Conservation (phyloP, 179 eudicot genomes). For the Spergularia azorica region DNA sequence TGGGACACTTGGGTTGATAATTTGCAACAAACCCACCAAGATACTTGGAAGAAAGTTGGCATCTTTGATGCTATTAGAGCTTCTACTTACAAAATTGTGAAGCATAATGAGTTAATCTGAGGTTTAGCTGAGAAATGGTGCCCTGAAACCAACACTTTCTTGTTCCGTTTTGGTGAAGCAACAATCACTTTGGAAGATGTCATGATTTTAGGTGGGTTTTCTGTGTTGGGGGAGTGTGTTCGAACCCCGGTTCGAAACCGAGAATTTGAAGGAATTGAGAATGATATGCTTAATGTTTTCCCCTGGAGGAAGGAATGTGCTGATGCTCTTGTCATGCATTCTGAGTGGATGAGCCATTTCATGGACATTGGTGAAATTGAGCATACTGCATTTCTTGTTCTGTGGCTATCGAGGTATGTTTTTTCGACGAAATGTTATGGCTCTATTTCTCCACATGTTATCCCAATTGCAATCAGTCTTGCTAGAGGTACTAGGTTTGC, state of each 20-base stretch:
- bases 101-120: slow-evolving; percentile 22
- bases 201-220: slow-evolving; percentile 33
- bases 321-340: not conserved
- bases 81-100: slow-evolving; percentile 17
- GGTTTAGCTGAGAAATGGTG: slow-evolving; percentile 35
- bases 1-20: slow-evolving; percentile 30
- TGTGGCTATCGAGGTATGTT: slow-evolving; percentile 49
- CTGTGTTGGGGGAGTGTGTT: slow-evolving; percentile 28
- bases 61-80: slow-evolving; percentile 32
- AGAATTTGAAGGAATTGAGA: not conserved
- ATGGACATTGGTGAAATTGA: slow-evolving; percentile 32
- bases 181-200: slow-evolving; percentile 41
- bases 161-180: slow-evolving; percentile 41
- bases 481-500: slow-evolving; percentile 38
- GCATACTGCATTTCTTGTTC: slow-evolving; percentile 41
- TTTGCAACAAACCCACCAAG: slow-evolving; percentile 5
- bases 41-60: slow-evolving; percentile 27
- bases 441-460: slow-evolving; percentile 9
- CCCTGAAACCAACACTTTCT: slow-evolving; percentile 35
- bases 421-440: slow-evolving; percentile 12
- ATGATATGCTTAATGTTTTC: slow-evolving; percentile 3
- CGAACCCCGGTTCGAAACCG: not conserved
- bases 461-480: slow-evolving; percentile 35
- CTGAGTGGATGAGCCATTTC: slow-evolving; percentile 24
- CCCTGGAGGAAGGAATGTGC: not conserved